These are phyloP conservation scores for Karstenula rhodostoma DNA, from an alignment of 2,329 filamentous ascomycete species.

Conservation along the genomic window DNA sequence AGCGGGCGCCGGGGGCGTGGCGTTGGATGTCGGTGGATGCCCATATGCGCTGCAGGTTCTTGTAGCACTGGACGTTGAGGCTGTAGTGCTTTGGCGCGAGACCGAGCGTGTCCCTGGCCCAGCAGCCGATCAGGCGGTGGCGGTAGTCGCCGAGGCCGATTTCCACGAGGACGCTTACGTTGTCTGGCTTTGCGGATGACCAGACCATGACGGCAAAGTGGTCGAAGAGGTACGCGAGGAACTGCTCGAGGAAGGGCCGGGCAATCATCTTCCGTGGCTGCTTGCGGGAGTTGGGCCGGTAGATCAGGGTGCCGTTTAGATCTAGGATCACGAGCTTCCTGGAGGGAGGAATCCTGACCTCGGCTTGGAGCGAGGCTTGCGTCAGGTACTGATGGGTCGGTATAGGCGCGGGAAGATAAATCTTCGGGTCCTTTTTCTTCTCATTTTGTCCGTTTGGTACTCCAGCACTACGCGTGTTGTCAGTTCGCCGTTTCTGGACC, in stretches of 20 bases:
- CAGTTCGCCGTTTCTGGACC: constrained; percentile 23
- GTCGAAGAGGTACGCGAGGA: constrained; percentile 76
- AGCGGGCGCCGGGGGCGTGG: constrained; percentile 55
- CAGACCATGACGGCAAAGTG: constrained; percentile 86
- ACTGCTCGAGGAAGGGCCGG: constrained; percentile 72
- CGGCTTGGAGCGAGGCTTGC: constrained; percentile 54
- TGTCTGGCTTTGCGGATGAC: constrained; percentile 82
- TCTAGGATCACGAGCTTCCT: constrained; percentile 85
- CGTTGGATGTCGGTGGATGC: constrained; percentile 52
- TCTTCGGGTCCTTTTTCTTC: constrained; percentile 34
- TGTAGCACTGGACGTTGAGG: constrained; percentile 84
- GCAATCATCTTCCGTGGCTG: constrained; percentile 62
- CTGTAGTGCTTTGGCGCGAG: constrained; percentile 72
- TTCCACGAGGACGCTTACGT: constrained; percentile 73
- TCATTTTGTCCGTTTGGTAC: background rate
- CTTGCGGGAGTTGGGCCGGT: constrained; percentile 64
- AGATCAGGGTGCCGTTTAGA: constrained; percentile 89
- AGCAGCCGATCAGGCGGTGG: constrained; percentile 70
- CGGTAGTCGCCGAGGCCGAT: constrained; percentile 69
- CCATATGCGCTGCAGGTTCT: constrained; percentile 81
- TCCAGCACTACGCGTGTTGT: constrained; percentile 30
- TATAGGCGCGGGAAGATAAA: constrained; percentile 61
- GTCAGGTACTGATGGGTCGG: constrained; percentile 69
- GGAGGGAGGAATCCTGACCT: constrained; percentile 56
- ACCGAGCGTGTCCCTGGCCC: constrained; percentile 80